These are phyloP conservation scores for Russula sp. DNA, from an alignment of 768 basidiomycete genomes.

Conservation along the genomic window DNA sequence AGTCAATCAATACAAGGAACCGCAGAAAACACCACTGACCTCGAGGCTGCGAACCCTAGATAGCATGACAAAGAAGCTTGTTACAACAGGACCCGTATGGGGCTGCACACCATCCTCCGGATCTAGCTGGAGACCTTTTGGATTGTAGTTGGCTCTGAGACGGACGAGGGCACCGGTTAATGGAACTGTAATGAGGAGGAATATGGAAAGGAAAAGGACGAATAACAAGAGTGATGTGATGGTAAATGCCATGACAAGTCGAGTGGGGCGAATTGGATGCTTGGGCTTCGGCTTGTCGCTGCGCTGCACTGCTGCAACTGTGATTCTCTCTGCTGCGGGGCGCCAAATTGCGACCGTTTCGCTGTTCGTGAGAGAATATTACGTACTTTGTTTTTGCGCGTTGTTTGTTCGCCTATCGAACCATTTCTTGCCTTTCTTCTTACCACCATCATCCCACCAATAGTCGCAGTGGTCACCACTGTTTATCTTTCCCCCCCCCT, in stretches of 20 bases:
- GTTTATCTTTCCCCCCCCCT: background rate
- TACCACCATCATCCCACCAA: conserved; percentile 2
- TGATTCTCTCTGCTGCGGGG: background rate
- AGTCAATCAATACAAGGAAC: conserved; percentile 1
- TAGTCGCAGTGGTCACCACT: no score
- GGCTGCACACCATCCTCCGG: conserved; percentile 68
- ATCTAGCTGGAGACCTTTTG: conserved; percentile 76
- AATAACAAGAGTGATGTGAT: conserved; percentile 39
- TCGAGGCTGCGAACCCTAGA: conserved; percentile 63
- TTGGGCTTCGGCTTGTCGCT: background rate
- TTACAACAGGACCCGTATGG: conserved; percentile 66
- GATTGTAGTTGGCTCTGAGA: conserved; percentile 80
- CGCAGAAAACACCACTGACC: conserved; percentile 34
- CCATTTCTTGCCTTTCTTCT: background rate
- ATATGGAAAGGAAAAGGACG: conserved; percentile 47
- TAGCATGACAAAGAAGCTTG: conserved; percentile 70
- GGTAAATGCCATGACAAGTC: conserved; percentile 13
- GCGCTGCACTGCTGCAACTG: no score
- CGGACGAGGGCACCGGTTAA: conserved; percentile 57
- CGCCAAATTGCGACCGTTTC: background rate
- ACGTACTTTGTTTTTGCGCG: background rate
- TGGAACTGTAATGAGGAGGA: conserved; percentile 48
- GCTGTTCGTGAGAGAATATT: conserved; percentile 4
- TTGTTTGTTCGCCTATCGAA: background rate
- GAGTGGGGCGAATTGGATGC: background rate